These are phyloP conservation scores for Chaetomium olivaceum DNA, from an alignment of 2,329 filamentous ascomycete species.

Conservation along the genomic window DNA sequence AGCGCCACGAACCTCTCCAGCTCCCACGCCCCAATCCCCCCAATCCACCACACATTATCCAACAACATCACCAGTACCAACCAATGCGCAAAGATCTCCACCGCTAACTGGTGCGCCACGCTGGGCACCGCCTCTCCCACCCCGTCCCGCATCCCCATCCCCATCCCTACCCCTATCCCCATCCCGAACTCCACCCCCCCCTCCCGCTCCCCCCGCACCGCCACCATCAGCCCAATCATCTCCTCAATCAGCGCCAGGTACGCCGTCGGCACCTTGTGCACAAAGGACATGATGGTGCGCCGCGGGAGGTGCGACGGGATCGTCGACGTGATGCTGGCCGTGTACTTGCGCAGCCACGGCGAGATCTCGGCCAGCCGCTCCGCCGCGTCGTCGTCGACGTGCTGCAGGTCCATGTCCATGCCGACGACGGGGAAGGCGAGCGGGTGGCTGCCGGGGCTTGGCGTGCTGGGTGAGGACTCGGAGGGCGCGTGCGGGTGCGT, in stretches of 20 bases:
- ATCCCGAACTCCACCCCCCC: too few species aligned
- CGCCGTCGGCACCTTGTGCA: conserved; percentile 41
- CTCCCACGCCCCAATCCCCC: conserved; percentile 40
- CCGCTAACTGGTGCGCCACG: conserved; percentile 33
- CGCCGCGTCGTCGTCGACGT: conserved; percentile 16
- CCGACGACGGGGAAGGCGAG: not conserved
- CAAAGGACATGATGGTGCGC: conserved; percentile 43
- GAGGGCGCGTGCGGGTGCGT: too few species aligned
- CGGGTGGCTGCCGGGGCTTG: not conserved
- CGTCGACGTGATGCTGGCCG: conserved; percentile 40
- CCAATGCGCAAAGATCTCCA: conserved; percentile 45
- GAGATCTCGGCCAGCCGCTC: conserved; percentile 35
- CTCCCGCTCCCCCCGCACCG: not conserved
- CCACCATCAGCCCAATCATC: conserved; percentile 34
- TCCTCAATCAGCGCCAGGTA: conserved; percentile 42
- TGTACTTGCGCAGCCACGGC: conserved; percentile 41
- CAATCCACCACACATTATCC: conserved; percentile 46
- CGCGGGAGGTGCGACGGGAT: conserved; percentile 38
- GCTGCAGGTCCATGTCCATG: not conserved
- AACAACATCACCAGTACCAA: conserved; percentile 42
- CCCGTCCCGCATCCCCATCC: not conserved
- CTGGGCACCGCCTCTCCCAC: not conserved
- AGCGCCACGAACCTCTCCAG: conserved; percentile 34
- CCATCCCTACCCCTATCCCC: too few species aligned
- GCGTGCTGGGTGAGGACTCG: not conserved